Percentiles rank a stretch among this genome's conserved stretches.
phyloP scores from a whole-genome alignment of 2,329 filamentous ascomycete genomes.

The Nemania sp. region DNA sequence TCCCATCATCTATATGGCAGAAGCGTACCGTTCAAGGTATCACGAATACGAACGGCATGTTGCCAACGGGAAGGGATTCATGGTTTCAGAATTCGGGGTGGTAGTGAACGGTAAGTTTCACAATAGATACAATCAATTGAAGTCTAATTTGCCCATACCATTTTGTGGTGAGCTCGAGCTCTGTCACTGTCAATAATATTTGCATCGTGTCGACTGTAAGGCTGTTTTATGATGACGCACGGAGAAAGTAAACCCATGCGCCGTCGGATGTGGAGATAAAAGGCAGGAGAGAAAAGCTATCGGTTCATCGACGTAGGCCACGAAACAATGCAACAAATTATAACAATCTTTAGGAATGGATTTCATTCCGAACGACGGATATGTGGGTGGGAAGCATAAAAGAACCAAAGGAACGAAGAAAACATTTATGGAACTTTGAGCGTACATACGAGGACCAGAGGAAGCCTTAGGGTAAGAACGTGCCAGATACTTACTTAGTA shows the following conservation, averaged over 20 bases:
- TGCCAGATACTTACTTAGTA: too few species aligned
- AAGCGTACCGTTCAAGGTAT: conserved; percentile 8
- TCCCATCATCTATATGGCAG: neutral
- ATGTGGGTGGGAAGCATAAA: too few species aligned
- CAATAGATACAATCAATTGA: conserved; percentile 42
- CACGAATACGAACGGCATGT: neutral
- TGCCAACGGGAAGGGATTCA: conserved; percentile 11
- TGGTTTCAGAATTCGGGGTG: conserved; percentile 24
- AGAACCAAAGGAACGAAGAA: too few species aligned
- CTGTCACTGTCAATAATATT: neutral
- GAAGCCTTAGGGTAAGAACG: too few species aligned
- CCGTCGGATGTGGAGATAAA: neutral
- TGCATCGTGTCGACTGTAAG: neutral
- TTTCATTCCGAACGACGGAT: too few species aligned
- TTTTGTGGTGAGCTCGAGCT: neutral
- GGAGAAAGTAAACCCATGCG: neutral
- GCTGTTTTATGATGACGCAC: neutral
- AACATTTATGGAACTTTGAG: too few species aligned
- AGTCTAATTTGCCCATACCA: conserved; percentile 22
- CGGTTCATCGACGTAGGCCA: neutral
- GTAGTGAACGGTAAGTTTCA: conserved; percentile 31
- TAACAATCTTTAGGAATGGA: too few species aligned
- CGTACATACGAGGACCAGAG: too few species aligned
- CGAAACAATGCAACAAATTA: too few species aligned
- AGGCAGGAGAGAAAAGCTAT: neutral